Conservation (phyloP, 768 basidiomycete genomes). For the Boletus sp. region DNA sequence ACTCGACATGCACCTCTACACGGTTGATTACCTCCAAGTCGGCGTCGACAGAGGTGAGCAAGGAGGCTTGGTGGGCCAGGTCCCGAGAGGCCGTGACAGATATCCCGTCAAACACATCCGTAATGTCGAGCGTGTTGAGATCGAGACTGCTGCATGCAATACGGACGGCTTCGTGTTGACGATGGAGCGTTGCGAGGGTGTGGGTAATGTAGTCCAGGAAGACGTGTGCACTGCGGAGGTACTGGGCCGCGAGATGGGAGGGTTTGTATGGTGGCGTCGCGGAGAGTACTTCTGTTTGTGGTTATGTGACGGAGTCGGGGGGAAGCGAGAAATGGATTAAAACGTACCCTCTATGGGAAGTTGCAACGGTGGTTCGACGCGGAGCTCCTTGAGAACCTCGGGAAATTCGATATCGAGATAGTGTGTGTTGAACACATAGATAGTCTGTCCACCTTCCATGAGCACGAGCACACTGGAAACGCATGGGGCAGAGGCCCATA, state of each 20-base stretch:
- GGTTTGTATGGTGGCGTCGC: constrained; percentile 74
- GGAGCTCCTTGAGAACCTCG: constrained; percentile 64
- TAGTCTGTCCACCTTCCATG: constrained; percentile 43
- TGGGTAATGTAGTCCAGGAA: constrained; percentile 64
- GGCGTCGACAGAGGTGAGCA: constrained; percentile 64
- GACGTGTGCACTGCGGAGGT: constrained; percentile 57
- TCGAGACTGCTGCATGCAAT: constrained; percentile 76
- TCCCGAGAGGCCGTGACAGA: constrained; percentile 55
- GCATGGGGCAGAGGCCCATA: neutral
- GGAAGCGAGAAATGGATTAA: neutral
- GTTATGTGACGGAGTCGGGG: neutral
- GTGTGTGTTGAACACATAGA: constrained; percentile 83
- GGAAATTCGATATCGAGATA: constrained; percentile 71
- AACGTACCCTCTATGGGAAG: constrained; percentile 68
- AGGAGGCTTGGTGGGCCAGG: constrained; percentile 59
- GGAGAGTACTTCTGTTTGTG: constrained; percentile 49
- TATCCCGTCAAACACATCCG: constrained; percentile 68
- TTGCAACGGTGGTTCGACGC: constrained; percentile 58
- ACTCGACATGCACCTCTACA: constrained; percentile 71
- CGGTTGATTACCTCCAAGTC: constrained; percentile 70
- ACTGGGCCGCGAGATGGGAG: constrained; percentile 64
- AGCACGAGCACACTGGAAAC: neutral
- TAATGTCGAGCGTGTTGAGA: constrained; percentile 66
- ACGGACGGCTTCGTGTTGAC: constrained; percentile 67
- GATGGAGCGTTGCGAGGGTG: constrained; percentile 50